Conservation (phyloP, 345 rosid species). For the Citrus maxima region DNA sequence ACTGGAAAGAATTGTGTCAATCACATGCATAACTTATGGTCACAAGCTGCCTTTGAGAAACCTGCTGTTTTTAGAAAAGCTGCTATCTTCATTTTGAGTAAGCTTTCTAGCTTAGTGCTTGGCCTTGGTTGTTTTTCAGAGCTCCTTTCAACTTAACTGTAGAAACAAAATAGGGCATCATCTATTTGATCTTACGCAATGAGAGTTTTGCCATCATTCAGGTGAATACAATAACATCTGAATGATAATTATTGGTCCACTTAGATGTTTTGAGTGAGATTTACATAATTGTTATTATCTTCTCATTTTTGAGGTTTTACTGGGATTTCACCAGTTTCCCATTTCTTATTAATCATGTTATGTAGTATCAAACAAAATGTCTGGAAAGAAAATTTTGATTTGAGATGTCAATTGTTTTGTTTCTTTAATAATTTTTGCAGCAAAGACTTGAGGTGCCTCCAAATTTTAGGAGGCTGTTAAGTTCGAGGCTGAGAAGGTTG, state of each 20-base stretch:
- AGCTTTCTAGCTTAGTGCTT: background rate
- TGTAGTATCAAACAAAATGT: background rate
- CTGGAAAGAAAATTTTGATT: background rate
- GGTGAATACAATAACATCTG: background rate
- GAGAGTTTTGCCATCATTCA: background rate
- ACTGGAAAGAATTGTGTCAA: background rate
- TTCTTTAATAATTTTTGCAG: conserved; percentile 46
- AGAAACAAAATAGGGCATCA: background rate
- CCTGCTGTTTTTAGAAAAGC: background rate
- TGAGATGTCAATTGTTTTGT: background rate
- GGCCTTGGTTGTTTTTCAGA: background rate
- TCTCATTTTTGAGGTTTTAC: background rate
- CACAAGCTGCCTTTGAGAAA: background rate
- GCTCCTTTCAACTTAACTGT: background rate
- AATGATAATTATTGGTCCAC: background rate
- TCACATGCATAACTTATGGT: background rate
- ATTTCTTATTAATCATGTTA: background rate
- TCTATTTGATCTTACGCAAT: background rate
- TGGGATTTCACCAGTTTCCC: background rate
- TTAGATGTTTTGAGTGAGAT: background rate
- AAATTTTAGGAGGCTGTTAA: conserved; percentile 67
- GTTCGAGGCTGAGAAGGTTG: conserved; percentile 77
- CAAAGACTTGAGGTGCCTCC: conserved; percentile 61
- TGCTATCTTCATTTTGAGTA: background rate
- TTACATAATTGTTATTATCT: background rate